phyloP scores from a whole-genome alignment of 208 protist species.

The Leishmania mexicana region DNA sequence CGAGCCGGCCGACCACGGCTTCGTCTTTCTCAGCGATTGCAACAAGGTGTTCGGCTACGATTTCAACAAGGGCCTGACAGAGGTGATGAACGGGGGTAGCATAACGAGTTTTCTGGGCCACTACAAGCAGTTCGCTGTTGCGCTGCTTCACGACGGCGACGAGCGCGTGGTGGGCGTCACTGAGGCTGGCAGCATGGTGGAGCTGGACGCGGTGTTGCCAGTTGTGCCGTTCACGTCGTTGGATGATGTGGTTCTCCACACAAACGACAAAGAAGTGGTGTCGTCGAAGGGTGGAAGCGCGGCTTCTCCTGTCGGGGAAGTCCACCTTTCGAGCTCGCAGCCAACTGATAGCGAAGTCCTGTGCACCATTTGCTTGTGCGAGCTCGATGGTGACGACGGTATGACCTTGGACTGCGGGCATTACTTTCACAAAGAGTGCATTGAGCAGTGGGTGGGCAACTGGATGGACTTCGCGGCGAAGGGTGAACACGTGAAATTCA shows the following conservation, averaged over 20 bases:
- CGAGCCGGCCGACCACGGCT: slow-evolving; percentile 65
- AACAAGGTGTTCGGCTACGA: slow-evolving; percentile 61
- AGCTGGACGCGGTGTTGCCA: slow-evolving; percentile 14
- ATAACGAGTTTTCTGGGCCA: slow-evolving; percentile 38
- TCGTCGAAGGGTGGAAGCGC: slow-evolving; percentile 17
- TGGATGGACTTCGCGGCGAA: slow-evolving; percentile 74
- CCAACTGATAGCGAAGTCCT: slow-evolving; percentile 36
- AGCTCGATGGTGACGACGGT: slow-evolving; percentile 72
- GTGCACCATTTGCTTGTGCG: slow-evolving; percentile 83
- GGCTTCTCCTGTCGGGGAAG: background rate
- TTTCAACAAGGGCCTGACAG: slow-evolving; percentile 61
- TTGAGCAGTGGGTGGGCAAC: slow-evolving; percentile 64
- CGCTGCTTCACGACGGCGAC: slow-evolving; percentile 9
- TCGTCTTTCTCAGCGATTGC: slow-evolving; percentile 53
- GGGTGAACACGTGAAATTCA: slow-evolving; percentile 85
- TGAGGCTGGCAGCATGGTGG: slow-evolving; percentile 28
- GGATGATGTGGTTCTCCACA: slow-evolving; percentile 29
- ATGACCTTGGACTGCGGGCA: slow-evolving; percentile 88
- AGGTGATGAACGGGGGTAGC: slow-evolving; percentile 23
- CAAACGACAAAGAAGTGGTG: slow-evolving; percentile 7
- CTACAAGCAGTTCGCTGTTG: slow-evolving; percentile 44
- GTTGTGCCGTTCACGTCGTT: slow-evolving; percentile 4
- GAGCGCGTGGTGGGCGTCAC: slow-evolving; percentile 26
- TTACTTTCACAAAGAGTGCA: slow-evolving; percentile 80
- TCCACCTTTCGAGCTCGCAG: slow-evolving; percentile 20